Evolutionary conservation across 768 basidiomycete genomes (phyloP), one percentile per base, ranked within the genome.

Genomic region (Lentinula detonsa): DNA sequence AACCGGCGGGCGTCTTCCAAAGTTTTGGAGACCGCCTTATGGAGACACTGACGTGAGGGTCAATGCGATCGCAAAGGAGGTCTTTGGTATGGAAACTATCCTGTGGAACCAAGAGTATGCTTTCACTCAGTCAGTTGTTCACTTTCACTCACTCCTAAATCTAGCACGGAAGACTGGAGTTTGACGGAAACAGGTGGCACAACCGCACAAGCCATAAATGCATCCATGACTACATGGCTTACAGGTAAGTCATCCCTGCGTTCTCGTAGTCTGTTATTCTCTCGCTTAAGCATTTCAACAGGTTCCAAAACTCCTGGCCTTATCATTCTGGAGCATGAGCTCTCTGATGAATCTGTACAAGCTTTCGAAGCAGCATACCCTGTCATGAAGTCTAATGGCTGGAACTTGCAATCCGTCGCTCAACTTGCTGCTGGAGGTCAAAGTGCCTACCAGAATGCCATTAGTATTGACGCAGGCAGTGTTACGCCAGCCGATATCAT

Each of bases 31-130:
- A n/a, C 92, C 92, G 1, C 93, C 93, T 7, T 93, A 84, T 68
- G 92, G 91, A 37, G 90, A 95, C 70, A 81, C 82, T 49, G 95
- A 98, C 69, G 83, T 81, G 72, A 84, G 95, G 52, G 91, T 96
- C 35, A 78, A 84, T 40, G 86, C 93, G 3, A 91, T 98, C 67
- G 95, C 95, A 28, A 78, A 82, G 69, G 86, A 92, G 75, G 75
- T 84, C 35, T 95, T 97, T 69, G 93, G 91, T 28, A 72, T 98
- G 64, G 79, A 80, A 21, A 89, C 91, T n/a, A 82, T 95, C 59
- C 74, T 92, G 65, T 98, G 95, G 95, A 95, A 96, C 73, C 83
- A 86, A 62, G 95, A 95, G 90, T 91, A 74, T 57, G 83, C 28
- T 39, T 53, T 11, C n/a, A 53, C 56, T 60, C 48, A 31, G 18